Conservation (phyloP, 768 basidiomycete species). For the Lactarius hatsudake region DNA sequence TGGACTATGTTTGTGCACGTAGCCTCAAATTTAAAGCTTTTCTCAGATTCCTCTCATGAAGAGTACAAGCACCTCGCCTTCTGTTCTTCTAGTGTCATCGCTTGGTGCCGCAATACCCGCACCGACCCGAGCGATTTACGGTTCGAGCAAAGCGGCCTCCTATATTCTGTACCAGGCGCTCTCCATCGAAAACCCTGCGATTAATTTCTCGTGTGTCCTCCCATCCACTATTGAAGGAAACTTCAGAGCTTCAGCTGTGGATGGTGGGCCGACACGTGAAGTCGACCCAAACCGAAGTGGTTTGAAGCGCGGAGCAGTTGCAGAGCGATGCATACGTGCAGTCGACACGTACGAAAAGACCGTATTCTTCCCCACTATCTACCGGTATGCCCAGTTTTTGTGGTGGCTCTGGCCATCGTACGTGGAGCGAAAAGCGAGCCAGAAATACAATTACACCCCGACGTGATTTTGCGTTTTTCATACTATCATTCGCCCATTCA, state of each 20-base stretch:
- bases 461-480: background rate
- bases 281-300: slow-evolving; percentile 55
- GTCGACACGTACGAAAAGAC: slow-evolving; percentile 55
- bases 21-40: slow-evolving; percentile 3
- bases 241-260: slow-evolving; percentile 79
- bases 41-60: slow-evolving; percentile 73
- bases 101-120: slow-evolving; percentile 78
- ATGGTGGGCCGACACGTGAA: slow-evolving; percentile 45
- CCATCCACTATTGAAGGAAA: slow-evolving; percentile 73
- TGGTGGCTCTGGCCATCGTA: slow-evolving; percentile 65
- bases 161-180: slow-evolving; percentile 75
- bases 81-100: slow-evolving; percentile 76
- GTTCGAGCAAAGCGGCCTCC: slow-evolving; percentile 78
- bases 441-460: slow-evolving; percentile 58
- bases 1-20: background rate
- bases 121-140: slow-evolving; percentile 83
- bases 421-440: slow-evolving; percentile 54
- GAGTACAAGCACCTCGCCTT: slow-evolving; percentile 59
- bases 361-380: slow-evolving; percentile 53
- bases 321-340: slow-evolving; percentile 54
- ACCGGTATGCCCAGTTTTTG: slow-evolving; percentile 50
- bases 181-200: slow-evolving; percentile 72
- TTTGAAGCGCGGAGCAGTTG: slow-evolving; percentile 59
- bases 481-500: background rate
- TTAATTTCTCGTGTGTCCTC: slow-evolving; percentile 59